Conservation (phyloP, 148 eudicot genomes). For the Silene uniflora region DNA sequence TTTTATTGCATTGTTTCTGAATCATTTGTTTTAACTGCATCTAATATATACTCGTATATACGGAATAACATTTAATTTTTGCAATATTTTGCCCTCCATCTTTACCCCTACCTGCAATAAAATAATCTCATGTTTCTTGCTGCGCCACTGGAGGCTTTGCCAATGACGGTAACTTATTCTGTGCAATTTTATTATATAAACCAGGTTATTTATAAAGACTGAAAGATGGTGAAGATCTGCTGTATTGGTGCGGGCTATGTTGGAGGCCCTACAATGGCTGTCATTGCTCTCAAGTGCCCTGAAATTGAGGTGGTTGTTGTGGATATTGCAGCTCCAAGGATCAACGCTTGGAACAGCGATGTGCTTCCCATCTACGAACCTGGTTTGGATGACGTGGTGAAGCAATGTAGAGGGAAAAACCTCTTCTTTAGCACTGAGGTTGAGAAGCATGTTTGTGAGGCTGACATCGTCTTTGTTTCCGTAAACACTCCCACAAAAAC, state of each 20-base stretch:
- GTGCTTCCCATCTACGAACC: slow-evolving; percentile 77
- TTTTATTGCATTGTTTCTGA: no score
- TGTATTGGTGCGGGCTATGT: slow-evolving; percentile 87
- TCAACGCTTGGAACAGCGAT: slow-evolving; percentile 73
- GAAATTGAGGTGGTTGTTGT: slow-evolving; percentile 57
- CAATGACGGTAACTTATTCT: neutral
- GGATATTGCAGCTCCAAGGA: slow-evolving; percentile 54
- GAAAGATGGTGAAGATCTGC: slow-evolving; percentile 68
- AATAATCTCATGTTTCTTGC: no score
- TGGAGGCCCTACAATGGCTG: slow-evolving; percentile 84
- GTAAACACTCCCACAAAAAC: slow-evolving; percentile 83
- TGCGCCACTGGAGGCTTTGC: neutral
- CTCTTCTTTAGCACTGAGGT: slow-evolving; percentile 72
- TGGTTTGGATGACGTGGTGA: slow-evolving; percentile 68
- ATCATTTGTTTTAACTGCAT: no score
- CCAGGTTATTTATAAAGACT: slow-evolving; percentile 5
- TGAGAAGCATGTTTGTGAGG: slow-evolving; percentile 63
- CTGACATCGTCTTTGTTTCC: slow-evolving; percentile 71
- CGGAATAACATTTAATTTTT: no score
- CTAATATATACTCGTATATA: no score
- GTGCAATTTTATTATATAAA: slow-evolving; percentile 10
- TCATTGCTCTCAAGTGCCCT: slow-evolving; percentile 74
- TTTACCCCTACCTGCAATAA: no score
- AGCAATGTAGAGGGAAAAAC: slow-evolving; percentile 68
- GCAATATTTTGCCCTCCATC: no score